A percentile compares a stretch with the other conserved stretches of the same genome.
Evolutionary conservation across 768 basidiomycete genomes (phyloP).

Genomic region (Chiua virens): DNA sequence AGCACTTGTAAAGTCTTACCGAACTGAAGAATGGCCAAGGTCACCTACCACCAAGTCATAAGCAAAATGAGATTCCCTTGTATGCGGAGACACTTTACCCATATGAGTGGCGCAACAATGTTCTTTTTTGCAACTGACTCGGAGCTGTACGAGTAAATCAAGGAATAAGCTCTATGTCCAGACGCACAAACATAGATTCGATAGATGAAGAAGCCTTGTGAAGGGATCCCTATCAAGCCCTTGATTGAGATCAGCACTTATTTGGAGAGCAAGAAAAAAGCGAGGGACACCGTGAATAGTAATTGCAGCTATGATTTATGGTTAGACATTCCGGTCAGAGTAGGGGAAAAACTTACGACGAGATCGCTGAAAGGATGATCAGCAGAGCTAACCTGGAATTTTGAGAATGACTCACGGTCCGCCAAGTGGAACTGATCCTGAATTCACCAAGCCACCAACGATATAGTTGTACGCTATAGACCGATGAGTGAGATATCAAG

Average conservation of each 20-base stretch:
- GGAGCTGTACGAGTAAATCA: no score
- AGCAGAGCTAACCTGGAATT: no score
- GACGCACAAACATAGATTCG: constrained; percentile 1
- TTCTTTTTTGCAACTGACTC: not conserved
- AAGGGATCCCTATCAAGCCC: not conserved
- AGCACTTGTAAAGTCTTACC: not conserved
- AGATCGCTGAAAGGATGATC: constrained; percentile 4
- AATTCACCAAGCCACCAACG: not conserved
- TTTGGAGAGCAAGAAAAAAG: not conserved
- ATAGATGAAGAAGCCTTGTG: not conserved
- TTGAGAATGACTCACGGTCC: constrained; percentile 3
- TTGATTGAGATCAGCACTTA: not conserved
- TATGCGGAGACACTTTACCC: not conserved
- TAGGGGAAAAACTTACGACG: not conserved
- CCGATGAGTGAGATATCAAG: no score
- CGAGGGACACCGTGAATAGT: not conserved
- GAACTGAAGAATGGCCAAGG: not conserved
- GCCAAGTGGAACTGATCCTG: not conserved
- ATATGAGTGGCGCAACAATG: not conserved
- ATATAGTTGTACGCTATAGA: not conserved
- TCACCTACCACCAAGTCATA: not conserved
- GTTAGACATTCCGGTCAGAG: not conserved
- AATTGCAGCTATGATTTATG: not conserved
- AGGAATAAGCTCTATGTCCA: no score
- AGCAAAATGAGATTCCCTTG: not conserved